Evolutionary conservation across 2,329 filamentous ascomycete species (phyloP).

Genomic region (Curvularia hawaiiensis): DNA sequence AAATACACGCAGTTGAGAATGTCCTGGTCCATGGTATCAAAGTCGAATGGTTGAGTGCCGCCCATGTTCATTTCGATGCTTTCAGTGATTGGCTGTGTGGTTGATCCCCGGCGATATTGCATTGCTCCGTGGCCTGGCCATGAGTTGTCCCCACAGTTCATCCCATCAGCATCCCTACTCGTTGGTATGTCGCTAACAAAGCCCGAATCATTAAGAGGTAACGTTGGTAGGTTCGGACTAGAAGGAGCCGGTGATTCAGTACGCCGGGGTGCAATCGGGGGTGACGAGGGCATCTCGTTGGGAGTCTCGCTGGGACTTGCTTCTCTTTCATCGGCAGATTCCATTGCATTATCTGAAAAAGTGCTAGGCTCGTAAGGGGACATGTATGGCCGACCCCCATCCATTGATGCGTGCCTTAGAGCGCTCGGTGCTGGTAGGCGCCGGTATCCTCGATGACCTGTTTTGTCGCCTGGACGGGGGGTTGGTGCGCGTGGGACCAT

Average conservation of each 20-base stretch:
- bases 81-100: slow-evolving; percentile 26
- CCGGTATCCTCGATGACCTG: slow-evolving; percentile 36
- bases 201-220: slow-evolving; percentile 70
- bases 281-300: slow-evolving; percentile 85
- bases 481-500: slow-evolving; percentile 78
- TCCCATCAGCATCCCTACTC: slow-evolving; percentile 68
- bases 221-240: slow-evolving; percentile 71
- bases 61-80: slow-evolving; percentile 28
- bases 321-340: slow-evolving; percentile 57
- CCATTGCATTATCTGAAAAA: slow-evolving; percentile 51
- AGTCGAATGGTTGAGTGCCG: slow-evolving; percentile 9
- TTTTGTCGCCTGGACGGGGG: slow-evolving; percentile 64
- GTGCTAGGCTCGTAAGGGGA: slow-evolving; percentile 41
- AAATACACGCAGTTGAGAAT: slow-evolving; percentile 12
- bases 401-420: slow-evolving; percentile 67
- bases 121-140: slow-evolving; percentile 29
- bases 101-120: slow-evolving; percentile 18
- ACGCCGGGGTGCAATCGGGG: slow-evolving; percentile 70
- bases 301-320: slow-evolving; percentile 63
- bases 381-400: slow-evolving; percentile 38
- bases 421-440: slow-evolving; percentile 51
- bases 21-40: slow-evolving; percentile 15
- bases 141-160: slow-evolving; percentile 44
- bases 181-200: slow-evolving; percentile 82
- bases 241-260: slow-evolving; percentile 70